Evolutionary conservation across 1,284 basidiomycete species (phyloP), one percentile per base, ranked within the genome.

Genomic region (Athelia psychrophila): DNA sequence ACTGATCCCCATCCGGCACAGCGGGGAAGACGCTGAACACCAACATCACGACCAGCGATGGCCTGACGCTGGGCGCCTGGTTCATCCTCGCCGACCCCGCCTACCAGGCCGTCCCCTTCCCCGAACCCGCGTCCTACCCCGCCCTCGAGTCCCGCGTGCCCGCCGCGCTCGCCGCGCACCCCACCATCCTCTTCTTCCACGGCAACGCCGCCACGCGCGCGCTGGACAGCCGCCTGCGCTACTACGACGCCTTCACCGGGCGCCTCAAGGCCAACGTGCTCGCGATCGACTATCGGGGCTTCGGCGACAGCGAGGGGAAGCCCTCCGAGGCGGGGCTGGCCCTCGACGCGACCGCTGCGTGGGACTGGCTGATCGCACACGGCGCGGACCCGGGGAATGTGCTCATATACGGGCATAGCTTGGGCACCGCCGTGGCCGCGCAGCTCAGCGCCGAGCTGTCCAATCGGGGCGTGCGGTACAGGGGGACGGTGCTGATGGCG

Each of bases 231-330:
- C 86, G 93, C 9, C 71, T 91, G 10, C 76, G 74, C 3, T 77
- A 84, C 40, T 90, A 91, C 64, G 67, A 76, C 10, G 70, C 76
- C 0, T 83, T 88, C 56, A 77, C 87, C 0, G 75, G 81, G 1
- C 77, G 86, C 1, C 71, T 93, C 1, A 72, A 76, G 19, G 80
- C 78, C 16, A 97, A 96, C 64, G 86, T 97, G 2, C 69, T 97
- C 19, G 86, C 84, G 0, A 83, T 93, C 44, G 95, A 97, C 68
- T 96, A 96, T 64, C 83, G 93, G n/a, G 95, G 95, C 0, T 98
- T 91, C 60, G 95, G 77, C 0, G 94, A 98, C 64, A 95, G 92
- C 51, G 79, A 81, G 1, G 93, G 94, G 1, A 67, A 65, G 1
- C 95, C 95, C 0, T 83, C 79, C 10, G 88, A 95, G 64, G 67